Evolutionary conservation across 2,329 filamentous ascomycete species (phyloP).

Genomic region (Ophiocordyceps unilateralis): DNA sequence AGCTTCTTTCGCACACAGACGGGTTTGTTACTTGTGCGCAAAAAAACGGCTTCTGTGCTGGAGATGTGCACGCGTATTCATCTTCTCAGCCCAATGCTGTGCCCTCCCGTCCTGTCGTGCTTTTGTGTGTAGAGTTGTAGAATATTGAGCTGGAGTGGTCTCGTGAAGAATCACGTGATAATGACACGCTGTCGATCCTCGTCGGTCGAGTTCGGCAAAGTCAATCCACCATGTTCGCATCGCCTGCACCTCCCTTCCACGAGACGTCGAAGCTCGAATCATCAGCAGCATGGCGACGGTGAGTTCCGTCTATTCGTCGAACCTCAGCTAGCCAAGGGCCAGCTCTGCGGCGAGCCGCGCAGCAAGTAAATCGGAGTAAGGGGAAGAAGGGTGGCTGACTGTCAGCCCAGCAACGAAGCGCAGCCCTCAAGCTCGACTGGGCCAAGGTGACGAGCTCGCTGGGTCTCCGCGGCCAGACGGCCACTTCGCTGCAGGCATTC

Average conservation of each 20-base stretch:
- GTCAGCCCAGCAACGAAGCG: constrained; percentile 58
- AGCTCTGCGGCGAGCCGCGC: background rate
- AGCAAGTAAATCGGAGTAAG: background rate
- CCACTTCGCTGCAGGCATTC: constrained; percentile 80
- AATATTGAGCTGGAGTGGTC: background rate
- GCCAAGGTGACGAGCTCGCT: constrained; percentile 85
- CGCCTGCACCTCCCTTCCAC: constrained; percentile 32
- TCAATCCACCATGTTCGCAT: constrained; percentile 26
- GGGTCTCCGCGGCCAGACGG: constrained; percentile 90
- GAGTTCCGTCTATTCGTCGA: constrained; percentile 22
- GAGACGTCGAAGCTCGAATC: constrained; percentile 21
- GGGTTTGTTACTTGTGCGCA: no score
- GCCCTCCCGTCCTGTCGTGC: no score
- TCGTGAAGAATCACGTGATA: constrained; percentile 1
- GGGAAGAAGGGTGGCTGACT: constrained; percentile 27
- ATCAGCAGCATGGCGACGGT: constrained; percentile 52
- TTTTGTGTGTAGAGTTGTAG: no score
- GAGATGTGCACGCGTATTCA: no score
- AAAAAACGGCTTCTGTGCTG: no score
- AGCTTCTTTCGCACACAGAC: no score
- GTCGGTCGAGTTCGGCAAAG: constrained; percentile 24
- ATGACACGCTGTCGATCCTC: constrained; percentile 10
- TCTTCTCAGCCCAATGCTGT: no score
- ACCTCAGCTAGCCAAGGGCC: constrained; percentile 2
- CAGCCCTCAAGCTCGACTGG: constrained; percentile 99